A percentile compares a stretch with the other conserved stretches of the same genome.
Evolutionary conservation across 1,139 yeast genomes (phyloP).

Genomic region (Sugiyamaella sp.): DNA sequence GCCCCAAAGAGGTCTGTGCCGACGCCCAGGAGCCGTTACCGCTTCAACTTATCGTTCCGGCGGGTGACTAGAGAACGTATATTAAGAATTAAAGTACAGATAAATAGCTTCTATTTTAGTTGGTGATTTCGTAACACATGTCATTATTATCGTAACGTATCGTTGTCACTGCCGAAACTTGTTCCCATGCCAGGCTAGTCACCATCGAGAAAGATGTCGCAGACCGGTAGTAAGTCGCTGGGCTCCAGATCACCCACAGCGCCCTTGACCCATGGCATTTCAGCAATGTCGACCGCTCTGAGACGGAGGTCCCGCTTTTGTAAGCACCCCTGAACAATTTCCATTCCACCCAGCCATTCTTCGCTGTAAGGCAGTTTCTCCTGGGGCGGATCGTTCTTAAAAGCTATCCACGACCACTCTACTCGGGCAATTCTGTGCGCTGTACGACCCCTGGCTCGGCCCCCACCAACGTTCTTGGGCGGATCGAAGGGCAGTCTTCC

Average conservation of each 20-base stretch:
- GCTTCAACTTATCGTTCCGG: no score
- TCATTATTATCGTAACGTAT: not conserved
- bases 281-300: conserved; percentile 45
- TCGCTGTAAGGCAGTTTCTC: conserved; percentile 26
- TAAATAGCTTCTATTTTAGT: no score
- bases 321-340: conserved; percentile 56
- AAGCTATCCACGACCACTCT: conserved; percentile 82
- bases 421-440: conserved; percentile 91
- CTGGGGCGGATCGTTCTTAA: conserved; percentile 34
- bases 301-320: conserved; percentile 57
- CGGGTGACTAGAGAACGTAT: no score
- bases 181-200: no score
- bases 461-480: conserved; percentile 38
- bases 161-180: not conserved
- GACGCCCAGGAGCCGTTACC: no score
- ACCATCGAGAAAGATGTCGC: conserved; percentile 8
- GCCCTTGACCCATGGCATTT: conserved; percentile 42
- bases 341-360: conserved; percentile 52
- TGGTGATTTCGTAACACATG: not conserved
- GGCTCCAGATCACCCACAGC: conserved; percentile 20
- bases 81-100: no score
- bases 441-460: conserved; percentile 60
- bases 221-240: conserved; percentile 3
- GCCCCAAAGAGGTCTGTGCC: no score
- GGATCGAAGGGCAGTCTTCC: conserved; percentile 86